Percentiles rank a stretch among this genome's conserved stretches.
phyloP scores from a whole-genome alignment of 176 grass and related monocot species.

The Eremochloa ophiuroides region DNA sequence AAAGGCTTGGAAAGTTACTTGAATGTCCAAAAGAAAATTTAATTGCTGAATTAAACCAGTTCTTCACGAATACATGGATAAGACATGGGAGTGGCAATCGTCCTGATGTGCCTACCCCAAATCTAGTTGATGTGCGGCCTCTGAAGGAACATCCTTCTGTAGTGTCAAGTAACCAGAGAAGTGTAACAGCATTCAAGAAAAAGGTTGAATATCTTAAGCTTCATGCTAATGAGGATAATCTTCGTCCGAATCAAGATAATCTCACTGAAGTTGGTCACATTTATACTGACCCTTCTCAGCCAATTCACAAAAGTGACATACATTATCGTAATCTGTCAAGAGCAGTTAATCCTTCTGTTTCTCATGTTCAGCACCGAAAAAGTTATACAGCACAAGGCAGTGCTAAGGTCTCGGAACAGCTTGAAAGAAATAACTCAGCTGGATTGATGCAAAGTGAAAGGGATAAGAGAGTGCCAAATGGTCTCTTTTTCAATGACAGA shows the following conservation, averaged over 20 bases:
- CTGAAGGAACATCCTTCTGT: slow-evolving; percentile 42
- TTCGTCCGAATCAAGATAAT: slow-evolving; percentile 34
- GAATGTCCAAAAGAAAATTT: slow-evolving; percentile 74
- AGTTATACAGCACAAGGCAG: slow-evolving; percentile 29
- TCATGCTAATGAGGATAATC: slow-evolving; percentile 29
- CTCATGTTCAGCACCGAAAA: slow-evolving; percentile 48
- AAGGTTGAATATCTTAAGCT: slow-evolving; percentile 43
- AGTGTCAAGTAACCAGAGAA: slow-evolving; percentile 40
- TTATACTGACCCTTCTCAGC: slow-evolving; percentile 36
- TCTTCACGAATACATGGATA: slow-evolving; percentile 82
- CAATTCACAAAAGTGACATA: slow-evolving; percentile 32
- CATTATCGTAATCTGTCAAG: slow-evolving; percentile 24
- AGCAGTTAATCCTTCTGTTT: slow-evolving; percentile 30
- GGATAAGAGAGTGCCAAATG: slow-evolving; percentile 47
- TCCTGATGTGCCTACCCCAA: slow-evolving; percentile 47
- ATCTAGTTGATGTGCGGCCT: slow-evolving; percentile 26
- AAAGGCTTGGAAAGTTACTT: slow-evolving; percentile 65
- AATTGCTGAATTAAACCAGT: slow-evolving; percentile 63
- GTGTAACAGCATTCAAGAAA: slow-evolving; percentile 30
- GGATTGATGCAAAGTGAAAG: slow-evolving; percentile 53
- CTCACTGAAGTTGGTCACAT: slow-evolving; percentile 38
- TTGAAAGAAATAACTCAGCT: slow-evolving; percentile 62
- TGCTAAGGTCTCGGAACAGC: slow-evolving; percentile 48
- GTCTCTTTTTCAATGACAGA: slow-evolving; percentile 33
- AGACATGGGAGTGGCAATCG: slow-evolving; percentile 64